These are phyloP conservation scores for Leishmania aethiopica DNA, from an alignment of 208 protist species.

Conservation along the genomic window DNA sequence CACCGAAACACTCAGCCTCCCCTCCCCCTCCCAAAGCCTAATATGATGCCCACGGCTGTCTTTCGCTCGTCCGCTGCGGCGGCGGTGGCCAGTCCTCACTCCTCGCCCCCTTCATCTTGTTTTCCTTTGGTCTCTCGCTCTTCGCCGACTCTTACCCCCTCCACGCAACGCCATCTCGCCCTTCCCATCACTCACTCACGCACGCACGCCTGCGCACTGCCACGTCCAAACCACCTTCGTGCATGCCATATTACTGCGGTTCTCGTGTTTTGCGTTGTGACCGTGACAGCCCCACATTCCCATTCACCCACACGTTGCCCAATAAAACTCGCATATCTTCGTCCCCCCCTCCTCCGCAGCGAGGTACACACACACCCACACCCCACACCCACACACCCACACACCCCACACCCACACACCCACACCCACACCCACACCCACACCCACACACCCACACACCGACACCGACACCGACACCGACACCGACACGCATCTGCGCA, in stretches of 20 bases:
- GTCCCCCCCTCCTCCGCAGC: neutral
- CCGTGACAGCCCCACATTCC: neutral
- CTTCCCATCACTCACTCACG: neutral
- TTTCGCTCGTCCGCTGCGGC: neutral
- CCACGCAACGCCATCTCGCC: neutral
- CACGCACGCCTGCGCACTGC: neutral
- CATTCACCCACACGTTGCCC: neutral
- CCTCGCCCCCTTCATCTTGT: neutral
- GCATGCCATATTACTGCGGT: neutral
- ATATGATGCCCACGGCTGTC: neutral
- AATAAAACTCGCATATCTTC: neutral
- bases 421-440: neutral
- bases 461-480: too few species aligned
- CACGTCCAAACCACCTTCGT: neutral
- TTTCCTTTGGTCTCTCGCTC: neutral
- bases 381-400: neutral
- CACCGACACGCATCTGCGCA: too few species aligned
- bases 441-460: neutral
- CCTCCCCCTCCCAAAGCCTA: neutral
- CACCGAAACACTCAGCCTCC: neutral
- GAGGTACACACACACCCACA: neutral
- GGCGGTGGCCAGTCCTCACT: neutral
- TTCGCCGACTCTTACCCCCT: neutral
- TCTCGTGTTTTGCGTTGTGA: neutral
- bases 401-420: neutral